Conservation (phyloP, 1,139 yeast species). For the Sugiyamaella xylanicola region DNA sequence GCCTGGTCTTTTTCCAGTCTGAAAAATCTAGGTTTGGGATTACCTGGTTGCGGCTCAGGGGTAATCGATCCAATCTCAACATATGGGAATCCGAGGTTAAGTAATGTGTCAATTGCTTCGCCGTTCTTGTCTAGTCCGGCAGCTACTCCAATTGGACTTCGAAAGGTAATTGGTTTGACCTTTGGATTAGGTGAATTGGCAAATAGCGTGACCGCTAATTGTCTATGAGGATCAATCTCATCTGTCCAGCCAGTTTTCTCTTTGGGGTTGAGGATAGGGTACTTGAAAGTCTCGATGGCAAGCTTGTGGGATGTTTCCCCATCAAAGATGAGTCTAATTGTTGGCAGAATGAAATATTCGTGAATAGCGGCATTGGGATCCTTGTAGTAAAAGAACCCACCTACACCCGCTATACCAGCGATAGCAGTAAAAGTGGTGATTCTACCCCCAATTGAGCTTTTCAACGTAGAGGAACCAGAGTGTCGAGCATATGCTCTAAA, state of each 20-base stretch:
- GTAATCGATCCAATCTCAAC: constrained; percentile 94
- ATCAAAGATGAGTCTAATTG: constrained; percentile 67
- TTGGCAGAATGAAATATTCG: constrained; percentile 77
- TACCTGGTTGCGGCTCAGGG: constrained; percentile 92
- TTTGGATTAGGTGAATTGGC: constrained; percentile 35
- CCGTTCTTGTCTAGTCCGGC: constrained; percentile 97
- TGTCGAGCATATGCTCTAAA: not conserved
- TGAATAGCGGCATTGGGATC: constrained; percentile 85
- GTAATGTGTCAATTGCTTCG: constrained; percentile 84
- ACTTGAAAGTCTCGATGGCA: constrained; percentile 70
- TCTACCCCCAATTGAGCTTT: constrained; percentile 26
- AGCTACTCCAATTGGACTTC: constrained; percentile 87
- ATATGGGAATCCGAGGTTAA: constrained; percentile 79
- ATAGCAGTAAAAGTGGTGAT: constrained; percentile 33
- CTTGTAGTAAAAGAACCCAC: constrained; percentile 50
- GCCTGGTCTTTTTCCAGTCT: constrained; percentile 84
- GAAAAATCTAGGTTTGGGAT: constrained; percentile 87
- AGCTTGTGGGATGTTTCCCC: constrained; percentile 84
- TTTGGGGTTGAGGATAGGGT: constrained; percentile 42
- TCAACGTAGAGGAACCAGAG: not conserved
- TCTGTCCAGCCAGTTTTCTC: constrained; percentile 38
- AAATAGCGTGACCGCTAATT: constrained; percentile 40
- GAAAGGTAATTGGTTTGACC: constrained; percentile 46
- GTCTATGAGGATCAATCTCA: constrained; percentile 38
- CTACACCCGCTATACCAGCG: constrained; percentile 44